A percentile compares a stretch with the other conserved stretches of the same genome.
These are phyloP conservation scores for Russula sp. DNA, from an alignment of 768 basidiomycete species.

Conservation along the genomic window DNA sequence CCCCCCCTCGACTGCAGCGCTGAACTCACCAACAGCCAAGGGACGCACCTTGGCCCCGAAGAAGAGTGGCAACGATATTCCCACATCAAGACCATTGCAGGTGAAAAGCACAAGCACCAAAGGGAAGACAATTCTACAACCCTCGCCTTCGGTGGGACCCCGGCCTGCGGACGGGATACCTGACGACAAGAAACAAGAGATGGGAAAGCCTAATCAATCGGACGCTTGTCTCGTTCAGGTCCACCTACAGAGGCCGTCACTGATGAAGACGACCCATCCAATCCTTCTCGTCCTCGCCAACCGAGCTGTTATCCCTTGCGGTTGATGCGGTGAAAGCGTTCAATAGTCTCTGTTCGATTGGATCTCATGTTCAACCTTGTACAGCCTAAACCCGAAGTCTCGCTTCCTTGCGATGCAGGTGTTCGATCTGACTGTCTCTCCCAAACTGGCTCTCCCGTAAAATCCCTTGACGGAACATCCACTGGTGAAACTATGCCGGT, in stretches of 20 bases:
- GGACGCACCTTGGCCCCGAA: not conserved
- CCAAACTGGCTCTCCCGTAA: not conserved
- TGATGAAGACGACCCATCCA: conserved; percentile 26
- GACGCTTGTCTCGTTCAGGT: conserved; percentile 5
- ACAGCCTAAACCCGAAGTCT: not conserved
- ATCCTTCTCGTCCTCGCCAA: conserved; percentile 22
- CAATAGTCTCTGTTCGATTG: not conserved
- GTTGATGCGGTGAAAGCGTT: conserved; percentile 1
- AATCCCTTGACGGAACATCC: not conserved
- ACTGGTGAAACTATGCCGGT: conserved; percentile 1
- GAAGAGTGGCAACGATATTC: not conserved
- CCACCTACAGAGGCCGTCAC: not conserved
- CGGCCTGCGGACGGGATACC: not conserved
- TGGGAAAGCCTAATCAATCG: not conserved
- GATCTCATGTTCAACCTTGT: not conserved
- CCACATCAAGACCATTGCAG: conserved; percentile 3
- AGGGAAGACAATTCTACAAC: not conserved
- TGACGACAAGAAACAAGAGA: not conserved
- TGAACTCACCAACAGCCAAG: conserved; percentile 7
- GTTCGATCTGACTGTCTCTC: not conserved
- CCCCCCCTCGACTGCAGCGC: conserved; percentile 12
- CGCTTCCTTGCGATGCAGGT: not conserved
- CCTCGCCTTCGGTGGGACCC: not conserved
- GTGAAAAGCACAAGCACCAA: conserved; percentile 12
- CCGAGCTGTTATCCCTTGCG: not conserved